These are phyloP conservation scores for Globisporangium spiculum DNA, from an alignment of 352 stramenopile genomes.

Conservation along the genomic window DNA sequence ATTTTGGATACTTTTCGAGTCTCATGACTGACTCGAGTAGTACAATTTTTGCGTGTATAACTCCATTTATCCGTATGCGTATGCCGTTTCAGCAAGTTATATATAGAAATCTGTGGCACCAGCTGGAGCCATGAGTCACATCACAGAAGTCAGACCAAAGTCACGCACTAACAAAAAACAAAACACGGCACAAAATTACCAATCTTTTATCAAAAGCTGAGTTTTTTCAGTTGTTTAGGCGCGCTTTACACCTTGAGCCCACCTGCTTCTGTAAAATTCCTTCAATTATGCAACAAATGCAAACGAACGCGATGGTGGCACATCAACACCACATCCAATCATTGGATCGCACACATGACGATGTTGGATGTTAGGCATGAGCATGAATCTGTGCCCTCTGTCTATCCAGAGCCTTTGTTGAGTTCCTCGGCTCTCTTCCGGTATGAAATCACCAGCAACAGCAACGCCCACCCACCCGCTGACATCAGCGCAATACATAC, in stretches of 20 bases:
- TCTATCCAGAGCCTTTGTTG: background rate
- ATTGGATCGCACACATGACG: background rate
- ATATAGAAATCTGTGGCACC: too few species aligned
- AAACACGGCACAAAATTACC: background rate
- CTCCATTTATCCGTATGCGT: too few species aligned
- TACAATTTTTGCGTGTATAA: too few species aligned
- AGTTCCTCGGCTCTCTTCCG: background rate
- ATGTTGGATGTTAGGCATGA: background rate
- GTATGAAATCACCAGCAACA: background rate
- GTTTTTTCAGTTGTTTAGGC: too few species aligned
- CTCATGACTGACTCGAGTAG: too few species aligned
- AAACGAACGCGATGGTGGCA: background rate
- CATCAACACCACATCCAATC: background rate
- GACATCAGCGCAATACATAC: background rate
- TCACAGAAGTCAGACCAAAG: too few species aligned
- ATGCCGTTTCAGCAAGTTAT: too few species aligned
- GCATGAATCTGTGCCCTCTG: background rate
- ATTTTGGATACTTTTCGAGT: too few species aligned
- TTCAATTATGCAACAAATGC: background rate
- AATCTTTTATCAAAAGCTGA: background rate
- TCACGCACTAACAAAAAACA: background rate
- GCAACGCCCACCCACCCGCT: background rate
- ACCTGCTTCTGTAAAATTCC: background rate
- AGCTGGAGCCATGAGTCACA: too few species aligned
- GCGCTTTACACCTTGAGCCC: too few species aligned